Percentiles rank a stretch among this genome's conserved stretches.
These are phyloP conservation scores for Dendrobium officinale DNA, from an alignment of 106 monocot genomes.

Conservation along the genomic window DNA sequence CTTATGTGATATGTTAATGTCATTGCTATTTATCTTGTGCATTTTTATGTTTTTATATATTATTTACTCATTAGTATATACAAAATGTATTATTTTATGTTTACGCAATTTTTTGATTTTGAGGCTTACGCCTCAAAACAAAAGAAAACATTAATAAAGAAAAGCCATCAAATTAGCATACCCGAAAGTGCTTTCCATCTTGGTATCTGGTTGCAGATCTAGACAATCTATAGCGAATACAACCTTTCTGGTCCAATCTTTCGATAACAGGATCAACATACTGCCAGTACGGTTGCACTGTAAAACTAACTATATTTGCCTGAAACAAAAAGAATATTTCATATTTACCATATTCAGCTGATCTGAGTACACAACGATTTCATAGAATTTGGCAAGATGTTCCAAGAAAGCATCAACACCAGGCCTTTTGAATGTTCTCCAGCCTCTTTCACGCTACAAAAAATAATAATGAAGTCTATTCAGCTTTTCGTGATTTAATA, in stretches of 20 bases:
- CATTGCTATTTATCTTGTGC: no score
- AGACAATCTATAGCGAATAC: constrained; percentile 77
- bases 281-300: constrained; percentile 27
- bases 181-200: constrained; percentile 95
- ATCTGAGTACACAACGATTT: constrained; percentile 95
- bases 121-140: no score
- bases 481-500: background rate
- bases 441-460: constrained; percentile 89
- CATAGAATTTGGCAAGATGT: constrained; percentile 91
- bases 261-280: constrained; percentile 97
- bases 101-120: no score
- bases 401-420: constrained; percentile 96
- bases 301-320: background rate
- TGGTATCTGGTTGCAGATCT: constrained; percentile 87
- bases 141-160: background rate
- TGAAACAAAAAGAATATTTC: background rate
- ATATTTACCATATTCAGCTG: constrained; percentile 80
- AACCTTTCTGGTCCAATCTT: constrained; percentile 88
- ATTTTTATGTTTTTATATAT: no score
- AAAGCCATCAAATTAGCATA: constrained; percentile 18
- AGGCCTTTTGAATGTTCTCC: constrained; percentile 96
- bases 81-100: no score
- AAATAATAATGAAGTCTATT: background rate
- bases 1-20: no score
- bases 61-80: no score